phyloP scores from a whole-genome alignment of 306 rosid species.

The Delonix regia region DNA sequence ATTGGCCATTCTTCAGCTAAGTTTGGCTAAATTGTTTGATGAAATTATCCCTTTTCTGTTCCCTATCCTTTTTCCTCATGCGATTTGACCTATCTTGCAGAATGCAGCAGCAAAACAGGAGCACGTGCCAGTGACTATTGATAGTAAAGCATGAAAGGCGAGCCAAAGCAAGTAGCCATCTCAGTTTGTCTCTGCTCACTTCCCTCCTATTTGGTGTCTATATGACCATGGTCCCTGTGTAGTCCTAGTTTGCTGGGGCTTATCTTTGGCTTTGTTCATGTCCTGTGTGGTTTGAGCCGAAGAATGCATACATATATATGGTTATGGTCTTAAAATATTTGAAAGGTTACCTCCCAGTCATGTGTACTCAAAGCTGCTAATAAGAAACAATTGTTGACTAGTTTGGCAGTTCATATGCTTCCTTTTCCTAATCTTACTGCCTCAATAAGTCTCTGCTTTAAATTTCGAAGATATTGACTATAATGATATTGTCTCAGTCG shows the following conservation, averaged over 20 bases:
- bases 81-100: constrained; percentile 27
- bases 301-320: background rate
- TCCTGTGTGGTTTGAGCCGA: background rate
- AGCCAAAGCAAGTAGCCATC: background rate
- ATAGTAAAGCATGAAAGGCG: constrained; percentile 55
- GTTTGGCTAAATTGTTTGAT: background rate
- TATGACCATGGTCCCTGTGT: background rate
- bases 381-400: background rate
- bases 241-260: background rate
- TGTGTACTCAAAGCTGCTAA: background rate
- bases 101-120: constrained; percentile 47
- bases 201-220: background rate
- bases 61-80: background rate
- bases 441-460: too few relatives aligned
- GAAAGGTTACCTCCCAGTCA: background rate
- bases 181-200: too few relatives aligned
- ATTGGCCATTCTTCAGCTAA: too few relatives aligned
- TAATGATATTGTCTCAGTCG: too few relatives aligned
- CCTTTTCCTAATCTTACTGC: background rate
- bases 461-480: too few relatives aligned
- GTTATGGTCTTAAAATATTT: background rate
- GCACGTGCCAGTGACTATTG: constrained; percentile 59
- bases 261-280: background rate
- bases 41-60: background rate
- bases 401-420: background rate